phyloP scores from a whole-genome alignment of 495 filamentous ascomycete genomes.

The Tuber calosporum region DNA sequence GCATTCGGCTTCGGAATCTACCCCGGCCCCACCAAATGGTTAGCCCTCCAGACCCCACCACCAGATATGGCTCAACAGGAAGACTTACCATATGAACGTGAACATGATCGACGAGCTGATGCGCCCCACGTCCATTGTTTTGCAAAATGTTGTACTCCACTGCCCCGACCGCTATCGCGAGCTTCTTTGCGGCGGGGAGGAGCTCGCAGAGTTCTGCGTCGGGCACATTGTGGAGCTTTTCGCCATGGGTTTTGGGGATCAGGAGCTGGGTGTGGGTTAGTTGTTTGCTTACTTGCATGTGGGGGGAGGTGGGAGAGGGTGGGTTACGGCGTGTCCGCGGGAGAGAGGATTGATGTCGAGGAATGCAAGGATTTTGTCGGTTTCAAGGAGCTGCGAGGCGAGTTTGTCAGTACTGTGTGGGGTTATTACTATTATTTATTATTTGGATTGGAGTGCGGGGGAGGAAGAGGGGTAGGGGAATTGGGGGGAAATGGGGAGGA shows the following conservation, averaged over 20 bases:
- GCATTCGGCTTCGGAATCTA: conserved; percentile 94
- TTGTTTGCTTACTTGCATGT: neutral
- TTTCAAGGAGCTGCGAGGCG: conserved; percentile 65
- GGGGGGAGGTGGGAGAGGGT: neutral
- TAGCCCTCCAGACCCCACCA: neutral
- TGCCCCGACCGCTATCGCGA: conserved; percentile 68
- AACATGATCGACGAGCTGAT: conserved; percentile 91
- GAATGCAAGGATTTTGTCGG: conserved; percentile 87
- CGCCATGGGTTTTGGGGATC: conserved; percentile 93
- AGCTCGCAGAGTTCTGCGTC: conserved; percentile 81
- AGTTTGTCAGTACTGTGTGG: neutral
- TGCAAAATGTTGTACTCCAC: conserved; percentile 87
- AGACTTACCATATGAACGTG: conserved; percentile 83
- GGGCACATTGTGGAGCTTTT: conserved; percentile 85
- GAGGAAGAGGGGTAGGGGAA: neutral
- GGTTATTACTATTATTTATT: neutral
- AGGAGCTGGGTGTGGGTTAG: conserved; percentile 58
- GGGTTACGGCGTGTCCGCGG: conserved; percentile 68
- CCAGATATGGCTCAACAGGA: neutral
- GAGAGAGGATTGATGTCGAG: conserved; percentile 89
- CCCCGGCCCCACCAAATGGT: conserved; percentile 6
- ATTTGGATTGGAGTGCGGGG: neutral
- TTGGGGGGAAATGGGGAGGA: neutral
- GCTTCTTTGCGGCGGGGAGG: conserved; percentile 79
- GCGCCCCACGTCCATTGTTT: conserved; percentile 91